Base-by-base conservation (phyloP, 768 basidiomycete species). In the Suillus brevipes region DNA sequence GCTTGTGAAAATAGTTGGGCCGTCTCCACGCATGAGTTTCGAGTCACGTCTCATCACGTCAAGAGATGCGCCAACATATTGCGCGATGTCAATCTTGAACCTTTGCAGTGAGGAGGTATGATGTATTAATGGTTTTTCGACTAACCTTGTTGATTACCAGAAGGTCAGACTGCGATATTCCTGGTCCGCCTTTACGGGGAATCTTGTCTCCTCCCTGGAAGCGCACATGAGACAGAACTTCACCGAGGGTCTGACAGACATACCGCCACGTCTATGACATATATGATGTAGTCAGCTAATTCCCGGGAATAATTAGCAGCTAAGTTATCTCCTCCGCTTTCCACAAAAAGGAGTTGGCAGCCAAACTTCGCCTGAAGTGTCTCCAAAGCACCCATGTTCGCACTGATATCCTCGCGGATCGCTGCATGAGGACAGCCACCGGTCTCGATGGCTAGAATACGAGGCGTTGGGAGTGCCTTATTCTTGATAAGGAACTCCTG, bases 371-470 rank as follows among this genome's bases (percentile, higher is more conserved):
- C 92, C 75, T 98, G 97, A 18, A 99, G 84, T 12, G 91, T 92
- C 75, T 99, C 97, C 57, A 99, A 83, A 6, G 97, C 97, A 58
- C 94, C 93, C 85, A 98, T 87, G 75, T 99, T 99, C 56, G 97
- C 97, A 55, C 91, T 94, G 73, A 99, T 97, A 73, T 99, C 97
- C 77, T 99, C 97, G 65, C 97, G 87, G 69, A 99, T 99, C 7
- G 97, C 97, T 1, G 97, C 97, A 75, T 99, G 97, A 2, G 97
- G 97, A 76, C 97, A 99, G 2, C 97, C 97, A 20, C 95, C 96
- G 0, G 97, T 99, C 79, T 99, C 97, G 66, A 99, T 98, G 1
- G 97, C 96, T 23, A 93, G 86, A 70, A 99, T 99, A 38, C 94
- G 92, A 31, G 85, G 84, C 4, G 88, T 76, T 0, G 93, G 90